Base-by-base conservation (phyloP, 192 early-diverging fungal species). In the Dissophora globulifera region DNA sequence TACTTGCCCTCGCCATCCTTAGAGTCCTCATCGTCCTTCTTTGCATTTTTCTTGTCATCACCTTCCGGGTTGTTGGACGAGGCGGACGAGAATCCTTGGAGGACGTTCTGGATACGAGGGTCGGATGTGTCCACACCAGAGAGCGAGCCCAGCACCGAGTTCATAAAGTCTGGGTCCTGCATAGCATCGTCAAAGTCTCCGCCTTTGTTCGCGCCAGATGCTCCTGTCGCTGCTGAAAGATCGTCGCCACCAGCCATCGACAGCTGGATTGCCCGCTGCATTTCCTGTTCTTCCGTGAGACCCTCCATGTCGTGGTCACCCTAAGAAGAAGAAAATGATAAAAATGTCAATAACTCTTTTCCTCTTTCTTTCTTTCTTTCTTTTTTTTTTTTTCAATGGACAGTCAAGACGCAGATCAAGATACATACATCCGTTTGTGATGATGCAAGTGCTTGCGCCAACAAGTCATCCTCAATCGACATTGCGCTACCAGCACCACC, bases 111-210 rank as follows among this genome's bases (percentile, higher is more conserved):
- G 53, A 96, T 81, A 45, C 90, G 88, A 25, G 93, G 93, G 78
- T 96, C 95, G 52, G 89, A 87, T 4, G 92, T 79, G 72, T 96
- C 91, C 12, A 98, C 93, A 38, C 96, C 96, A 13, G 94, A 93
- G 33, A 98, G 86, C 20, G 88, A 86, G 12, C 90, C 90, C 3
- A 96, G 74, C 12, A 96, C 87, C n/a, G 85, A 87, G 32, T 81
- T 84, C 82, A 94, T 90, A 71, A 86, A 80, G 50, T 88, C 84
- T 19, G 85, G 85, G 67, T 83, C 82, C 47, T 79, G 62, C 41
- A 78, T 74, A 10, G 62, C 66, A 26, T 75, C 78, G 8, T 75
- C 78, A 43, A 70, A 78, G 30, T 67, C 69, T 15, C 54, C 63
- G 45, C 54, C 71, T 53, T 79, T 58, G 49, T 48, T 58, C 26